phyloP scores from a whole-genome alignment of 163 green algal species.

The Prototheca cutis region DNA sequence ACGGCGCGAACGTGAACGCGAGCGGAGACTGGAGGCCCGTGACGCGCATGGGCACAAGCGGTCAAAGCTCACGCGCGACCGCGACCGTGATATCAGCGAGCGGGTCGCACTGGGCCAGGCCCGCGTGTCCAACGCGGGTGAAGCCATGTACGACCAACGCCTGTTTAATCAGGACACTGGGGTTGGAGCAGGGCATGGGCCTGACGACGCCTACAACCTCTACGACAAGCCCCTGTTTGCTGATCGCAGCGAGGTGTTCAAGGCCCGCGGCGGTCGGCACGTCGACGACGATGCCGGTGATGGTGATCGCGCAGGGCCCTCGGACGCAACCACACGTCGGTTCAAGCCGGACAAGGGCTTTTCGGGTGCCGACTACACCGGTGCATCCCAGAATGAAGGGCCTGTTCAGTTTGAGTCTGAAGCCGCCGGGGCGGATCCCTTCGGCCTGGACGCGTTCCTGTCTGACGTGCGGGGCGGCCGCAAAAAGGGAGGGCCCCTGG shows the following conservation, averaged over 20 bases:
- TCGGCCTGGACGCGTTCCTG: slow-evolving; percentile 88
- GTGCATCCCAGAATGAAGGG: slow-evolving; percentile 16
- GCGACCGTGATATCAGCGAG: slow-evolving; percentile 88
- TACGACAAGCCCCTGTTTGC: slow-evolving; percentile 94
- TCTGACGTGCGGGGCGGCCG: slow-evolving; percentile 46
- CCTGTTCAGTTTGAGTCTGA: slow-evolving; percentile 77
- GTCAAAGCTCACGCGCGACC: slow-evolving; percentile 85
- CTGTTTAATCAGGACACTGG: slow-evolving; percentile 69
- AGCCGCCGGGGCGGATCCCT: slow-evolving; percentile 79
- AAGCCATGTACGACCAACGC: slow-evolving; percentile 92
- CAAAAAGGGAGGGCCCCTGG: slow-evolving; percentile 1
- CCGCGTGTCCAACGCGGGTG: slow-evolving; percentile 39
- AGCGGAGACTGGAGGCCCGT: slow-evolving; percentile 70
- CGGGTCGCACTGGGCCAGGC: slow-evolving; percentile 66
- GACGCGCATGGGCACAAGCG: slow-evolving; percentile 75
- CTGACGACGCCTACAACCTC: slow-evolving; percentile 86
- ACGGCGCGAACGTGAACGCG: slow-evolving; percentile 72
- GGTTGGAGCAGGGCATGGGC: slow-evolving; percentile 68
- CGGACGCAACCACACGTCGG: slow-evolving; percentile 1
- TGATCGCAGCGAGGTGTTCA: slow-evolving; percentile 60
- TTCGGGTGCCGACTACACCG: slow-evolving; percentile 35
- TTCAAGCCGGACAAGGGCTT: slow-evolving; percentile 41
- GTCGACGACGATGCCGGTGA: slow-evolving; percentile 68
- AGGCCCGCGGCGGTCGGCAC: slow-evolving; percentile 58
- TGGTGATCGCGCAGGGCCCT: slow-evolving; percentile 8